A percentile compares a stretch with the other conserved stretches of the same genome.
Conservation (phyloP, 23 red algal genomes). For the Chondrus crispus region DNA sequence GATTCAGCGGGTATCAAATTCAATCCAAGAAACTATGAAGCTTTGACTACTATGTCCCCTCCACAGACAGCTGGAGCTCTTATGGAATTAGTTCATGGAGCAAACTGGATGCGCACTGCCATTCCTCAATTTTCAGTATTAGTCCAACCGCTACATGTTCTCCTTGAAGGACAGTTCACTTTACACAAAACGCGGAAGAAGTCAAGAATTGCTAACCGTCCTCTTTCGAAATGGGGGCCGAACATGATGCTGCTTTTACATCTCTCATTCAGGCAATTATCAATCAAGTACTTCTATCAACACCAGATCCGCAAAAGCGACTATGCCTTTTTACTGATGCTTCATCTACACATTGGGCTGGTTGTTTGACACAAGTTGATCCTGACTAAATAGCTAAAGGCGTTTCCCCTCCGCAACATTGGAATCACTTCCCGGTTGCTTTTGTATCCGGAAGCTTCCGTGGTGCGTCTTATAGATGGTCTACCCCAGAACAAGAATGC, state of each 20-base stretch:
- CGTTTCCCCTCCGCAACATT: not conserved
- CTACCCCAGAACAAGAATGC: not conserved
- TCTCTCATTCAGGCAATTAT: constrained; percentile 12
- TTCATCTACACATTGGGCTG: not conserved
- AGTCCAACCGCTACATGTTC: constrained; percentile 4
- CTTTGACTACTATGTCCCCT: constrained; percentile 15
- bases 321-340: constrained; percentile 26
- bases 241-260: not conserved
- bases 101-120: constrained; percentile 12
- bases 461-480: not conserved
- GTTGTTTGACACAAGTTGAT: constrained; percentile 11
- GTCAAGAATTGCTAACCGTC: not conserved
- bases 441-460: constrained; percentile 12
- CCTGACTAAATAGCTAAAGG: not conserved
- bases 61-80: constrained; percentile 19
- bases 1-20: not conserved
- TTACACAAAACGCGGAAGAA: not conserved
- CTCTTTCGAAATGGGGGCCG: constrained; percentile 34
- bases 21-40: constrained; percentile 19
- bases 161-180: not conserved
- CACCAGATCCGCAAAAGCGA: constrained; percentile 8
- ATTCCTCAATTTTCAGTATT: not conserved
- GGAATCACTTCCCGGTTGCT: constrained; percentile 12
- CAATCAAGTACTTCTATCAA: constrained; percentile 2
- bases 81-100: constrained; percentile 18